Conservation (phyloP, 1,139 yeast species). For the Spathaspora sp. region DNA sequence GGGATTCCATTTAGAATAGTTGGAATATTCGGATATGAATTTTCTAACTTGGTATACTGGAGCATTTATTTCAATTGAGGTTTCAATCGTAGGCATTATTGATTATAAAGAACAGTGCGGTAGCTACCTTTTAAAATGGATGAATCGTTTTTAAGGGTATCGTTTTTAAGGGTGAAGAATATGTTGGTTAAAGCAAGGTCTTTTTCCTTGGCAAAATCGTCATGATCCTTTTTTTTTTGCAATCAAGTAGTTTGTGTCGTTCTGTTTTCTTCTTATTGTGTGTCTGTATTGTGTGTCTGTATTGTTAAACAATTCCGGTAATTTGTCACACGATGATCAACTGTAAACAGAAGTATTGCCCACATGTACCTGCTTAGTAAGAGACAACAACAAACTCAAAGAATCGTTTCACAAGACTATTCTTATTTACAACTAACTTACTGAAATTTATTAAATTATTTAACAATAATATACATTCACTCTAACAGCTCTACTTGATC, state of each 20-base stretch:
- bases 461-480: not conserved
- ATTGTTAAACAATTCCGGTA: not conserved
- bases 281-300: not conserved
- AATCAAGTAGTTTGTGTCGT: not conserved
- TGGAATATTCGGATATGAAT: slow-evolving; percentile 12
- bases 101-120: not conserved
- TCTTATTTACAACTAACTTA: too few relatives aligned
- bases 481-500: slow-evolving; percentile 11
- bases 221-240: not conserved
- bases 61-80: slow-evolving; percentile 15
- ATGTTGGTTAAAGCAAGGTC: not conserved
- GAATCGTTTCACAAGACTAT: too few relatives aligned
- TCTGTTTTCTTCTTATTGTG: not conserved
- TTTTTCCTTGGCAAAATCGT: not conserved
- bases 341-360: not conserved
- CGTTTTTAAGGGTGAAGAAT: not conserved
- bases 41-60: slow-evolving; percentile 13
- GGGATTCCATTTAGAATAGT: slow-evolving; percentile 17
- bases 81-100: slow-evolving; percentile 1
- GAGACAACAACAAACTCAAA: not conserved
- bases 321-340: not conserved
- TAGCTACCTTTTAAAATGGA: not conserved
- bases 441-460: not conserved
- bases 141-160: not conserved
- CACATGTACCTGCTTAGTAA: not conserved